Percentiles rank a stretch among this genome's conserved stretches.
These are phyloP conservation scores for Pittosporum tobira DNA, from an alignment of 129 eudicot species.

Conservation along the genomic window DNA sequence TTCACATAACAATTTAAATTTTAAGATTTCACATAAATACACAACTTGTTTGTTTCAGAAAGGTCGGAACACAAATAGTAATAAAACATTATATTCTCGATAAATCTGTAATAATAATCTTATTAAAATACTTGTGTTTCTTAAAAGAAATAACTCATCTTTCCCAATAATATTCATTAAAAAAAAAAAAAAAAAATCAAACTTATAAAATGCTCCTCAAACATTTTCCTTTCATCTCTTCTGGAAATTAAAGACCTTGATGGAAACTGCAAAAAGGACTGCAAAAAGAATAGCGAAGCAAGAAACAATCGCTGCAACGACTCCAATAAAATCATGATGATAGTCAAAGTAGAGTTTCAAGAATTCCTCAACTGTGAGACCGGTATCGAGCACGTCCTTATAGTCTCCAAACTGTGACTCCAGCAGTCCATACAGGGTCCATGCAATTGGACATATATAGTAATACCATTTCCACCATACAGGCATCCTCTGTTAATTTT, in stretches of 20 bases:
- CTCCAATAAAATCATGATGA: constrained; percentile 4
- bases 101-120: too few species aligned
- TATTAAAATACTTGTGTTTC: too few species aligned
- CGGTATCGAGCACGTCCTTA: constrained; percentile 2
- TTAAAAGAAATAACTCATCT: too few species aligned
- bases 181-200: too few species aligned
- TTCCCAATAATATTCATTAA: too few species aligned
- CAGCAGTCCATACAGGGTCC: constrained; percentile 12
- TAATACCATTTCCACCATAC: constrained; percentile 15
- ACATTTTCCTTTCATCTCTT: neutral
- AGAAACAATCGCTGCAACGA: constrained; percentile 1
- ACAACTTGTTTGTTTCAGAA: too few species aligned
- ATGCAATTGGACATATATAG: constrained; percentile 2
- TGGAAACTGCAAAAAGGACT: neutral
- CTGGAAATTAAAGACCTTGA: neutral
- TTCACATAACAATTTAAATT: too few species aligned
- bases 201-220: too few species aligned
- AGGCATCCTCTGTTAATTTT: constrained; percentile 1
- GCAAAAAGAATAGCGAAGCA: constrained; percentile 7
- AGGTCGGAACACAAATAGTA: too few species aligned
- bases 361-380: neutral
- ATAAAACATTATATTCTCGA: too few species aligned
- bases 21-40: too few species aligned
- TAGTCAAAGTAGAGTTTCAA: neutral
- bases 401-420: constrained; percentile 8